Conservation (phyloP, 2,329 filamentous ascomycete genomes). For the Fusarium liriodendri region DNA sequence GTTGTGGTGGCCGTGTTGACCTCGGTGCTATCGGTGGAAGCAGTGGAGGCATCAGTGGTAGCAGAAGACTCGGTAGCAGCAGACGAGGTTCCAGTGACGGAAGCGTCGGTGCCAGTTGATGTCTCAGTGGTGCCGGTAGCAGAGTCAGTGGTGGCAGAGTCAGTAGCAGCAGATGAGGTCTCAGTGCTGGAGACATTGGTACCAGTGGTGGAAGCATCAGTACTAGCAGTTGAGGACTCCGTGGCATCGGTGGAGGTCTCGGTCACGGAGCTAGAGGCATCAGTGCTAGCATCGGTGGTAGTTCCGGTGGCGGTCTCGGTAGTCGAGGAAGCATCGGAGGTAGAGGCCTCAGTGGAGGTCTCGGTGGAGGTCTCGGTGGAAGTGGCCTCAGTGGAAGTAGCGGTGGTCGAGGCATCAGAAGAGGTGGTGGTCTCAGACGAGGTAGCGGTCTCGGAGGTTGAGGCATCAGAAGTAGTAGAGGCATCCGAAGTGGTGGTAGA, state of each 20-base stretch:
- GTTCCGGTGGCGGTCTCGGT: conserved; percentile 28
- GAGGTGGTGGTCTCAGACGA: neutral
- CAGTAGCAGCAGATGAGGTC: conserved; percentile 25
- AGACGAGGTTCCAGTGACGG: conserved; percentile 4
- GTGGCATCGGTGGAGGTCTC: neutral
- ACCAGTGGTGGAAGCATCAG: neutral
- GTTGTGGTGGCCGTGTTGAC: neutral
- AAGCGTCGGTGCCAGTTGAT: conserved; percentile 9
- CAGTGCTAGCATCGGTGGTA: conserved; percentile 33
- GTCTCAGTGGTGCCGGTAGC: neutral
- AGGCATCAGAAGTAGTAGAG: neutral
- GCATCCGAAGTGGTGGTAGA: no score
- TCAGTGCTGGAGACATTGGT: conserved; percentile 5
- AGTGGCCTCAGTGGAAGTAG: conserved; percentile 1
- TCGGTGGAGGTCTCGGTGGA: neutral
- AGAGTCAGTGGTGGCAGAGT: neutral
- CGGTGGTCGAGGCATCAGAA: conserved; percentile 16
- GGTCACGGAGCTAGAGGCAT: conserved; percentile 16
- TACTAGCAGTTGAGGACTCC: neutral
- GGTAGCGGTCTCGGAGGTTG: neutral
- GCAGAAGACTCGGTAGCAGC: neutral
- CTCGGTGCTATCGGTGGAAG: neutral
- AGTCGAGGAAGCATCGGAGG: conserved; percentile 3
- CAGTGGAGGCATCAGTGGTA: neutral
- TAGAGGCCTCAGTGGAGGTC: neutral